Evolutionary conservation across 179 eudicot genomes (phyloP).

Genomic region (Amaranthus tricolor): DNA sequence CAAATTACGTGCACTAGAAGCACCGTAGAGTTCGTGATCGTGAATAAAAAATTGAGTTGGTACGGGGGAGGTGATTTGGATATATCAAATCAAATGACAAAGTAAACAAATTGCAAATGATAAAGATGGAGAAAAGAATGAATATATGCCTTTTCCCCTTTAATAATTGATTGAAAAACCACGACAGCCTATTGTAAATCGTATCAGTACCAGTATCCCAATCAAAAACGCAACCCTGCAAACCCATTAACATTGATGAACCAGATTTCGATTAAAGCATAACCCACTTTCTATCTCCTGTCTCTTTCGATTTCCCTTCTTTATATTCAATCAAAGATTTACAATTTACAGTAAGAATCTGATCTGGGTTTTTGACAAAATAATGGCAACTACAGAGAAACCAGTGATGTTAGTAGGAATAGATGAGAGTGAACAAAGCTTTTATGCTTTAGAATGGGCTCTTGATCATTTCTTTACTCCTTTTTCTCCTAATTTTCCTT

Average conservation of each 20-base stretch:
- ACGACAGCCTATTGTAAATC: too few species aligned
- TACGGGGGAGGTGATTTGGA: too few species aligned
- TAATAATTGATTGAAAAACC: too few species aligned
- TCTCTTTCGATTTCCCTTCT: not conserved
- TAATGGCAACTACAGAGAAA: slow-evolving; percentile 15
- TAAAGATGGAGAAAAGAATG: too few species aligned
- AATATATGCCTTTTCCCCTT: too few species aligned
- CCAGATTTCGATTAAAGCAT: not conserved
- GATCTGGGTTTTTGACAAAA: not conserved
- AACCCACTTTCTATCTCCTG: not conserved
- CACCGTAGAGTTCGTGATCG: too few species aligned
- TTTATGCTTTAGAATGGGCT: slow-evolving; percentile 29
- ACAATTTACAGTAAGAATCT: not conserved
- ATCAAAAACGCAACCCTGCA: not conserved
- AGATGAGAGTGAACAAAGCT: slow-evolving; percentile 37
- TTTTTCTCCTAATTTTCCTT: slow-evolving; percentile 26
- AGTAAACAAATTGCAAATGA: too few species aligned
- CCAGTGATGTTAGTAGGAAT: slow-evolving; percentile 30
- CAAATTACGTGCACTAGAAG: too few species aligned
- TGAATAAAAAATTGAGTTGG: too few species aligned
- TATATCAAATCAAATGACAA: too few species aligned
- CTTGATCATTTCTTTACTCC: slow-evolving; percentile 31
- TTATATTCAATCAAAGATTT: not conserved
- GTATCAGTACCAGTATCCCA: too few species aligned
- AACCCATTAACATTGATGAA: too few species aligned